Conservation (phyloP, 768 basidiomycete species). For the Mycena chlorophos region DNA sequence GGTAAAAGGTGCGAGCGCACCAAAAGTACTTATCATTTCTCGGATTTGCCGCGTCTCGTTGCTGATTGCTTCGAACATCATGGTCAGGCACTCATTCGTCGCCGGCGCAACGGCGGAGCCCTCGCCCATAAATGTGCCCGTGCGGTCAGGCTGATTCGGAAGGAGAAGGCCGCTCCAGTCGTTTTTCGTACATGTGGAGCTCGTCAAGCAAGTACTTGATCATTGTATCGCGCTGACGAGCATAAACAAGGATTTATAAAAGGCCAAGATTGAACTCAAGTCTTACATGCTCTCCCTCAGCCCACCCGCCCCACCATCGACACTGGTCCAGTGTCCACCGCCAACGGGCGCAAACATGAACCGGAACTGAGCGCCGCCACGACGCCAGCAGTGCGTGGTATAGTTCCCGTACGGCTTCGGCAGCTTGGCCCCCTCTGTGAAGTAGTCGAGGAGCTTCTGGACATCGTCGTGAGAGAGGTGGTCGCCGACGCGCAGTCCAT, state of each 20-base stretch:
- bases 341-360: conserved; percentile 26
- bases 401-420: conserved; percentile 10
- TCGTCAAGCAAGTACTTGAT: conserved; percentile 27
- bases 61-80: background rate
- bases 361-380: conserved; percentile 28
- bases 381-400: conserved; percentile 26
- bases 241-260: background rate
- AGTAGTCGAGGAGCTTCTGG: conserved; percentile 30
- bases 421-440: conserved; percentile 17
- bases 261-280: background rate
- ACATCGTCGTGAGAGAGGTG: conserved; percentile 22
- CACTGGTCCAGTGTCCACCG: conserved; percentile 20
- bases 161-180: conserved; percentile 4
- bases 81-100: background rate
- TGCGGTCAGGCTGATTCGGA: background rate
- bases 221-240: conserved; percentile 18
- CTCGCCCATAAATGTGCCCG: conserved; percentile 4
- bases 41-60: conserved; percentile 1
- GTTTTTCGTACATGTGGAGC: conserved; percentile 11
- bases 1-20: background rate
- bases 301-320: conserved; percentile 29
- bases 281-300: conserved; percentile 10
- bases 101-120: background rate
- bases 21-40: background rate
- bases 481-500: conserved; percentile 21